Evolutionary conservation across 164 flowering plant genomes (phyloP).

Genomic region (Pachysandra terminalis): DNA sequence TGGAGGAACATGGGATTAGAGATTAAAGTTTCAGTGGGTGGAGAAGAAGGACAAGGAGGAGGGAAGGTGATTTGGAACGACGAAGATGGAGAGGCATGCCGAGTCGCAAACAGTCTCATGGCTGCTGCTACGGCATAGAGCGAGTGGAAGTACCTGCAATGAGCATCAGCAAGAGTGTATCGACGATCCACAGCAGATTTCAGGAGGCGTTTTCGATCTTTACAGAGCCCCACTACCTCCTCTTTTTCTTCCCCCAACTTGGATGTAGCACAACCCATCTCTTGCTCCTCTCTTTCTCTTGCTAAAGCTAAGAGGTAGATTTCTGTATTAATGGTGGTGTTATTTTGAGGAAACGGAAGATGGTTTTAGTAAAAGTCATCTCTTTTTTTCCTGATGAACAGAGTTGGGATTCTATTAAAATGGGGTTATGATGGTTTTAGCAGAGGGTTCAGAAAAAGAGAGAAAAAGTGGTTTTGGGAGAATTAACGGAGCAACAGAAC

Average conservation of each 20-base stretch:
- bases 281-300: no score
- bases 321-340: slow-evolving; percentile 3
- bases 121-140: slow-evolving; percentile 47
- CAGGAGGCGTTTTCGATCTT: slow-evolving; percentile 41
- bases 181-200: slow-evolving; percentile 42
- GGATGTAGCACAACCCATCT: slow-evolving; percentile 40
- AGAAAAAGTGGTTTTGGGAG: no score
- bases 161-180: slow-evolving; percentile 44
- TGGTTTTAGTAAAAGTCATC: slow-evolving; percentile 3
- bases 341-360: not conserved
- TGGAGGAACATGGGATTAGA: slow-evolving; percentile 65
- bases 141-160: slow-evolving; percentile 42
- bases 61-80: slow-evolving; percentile 36
- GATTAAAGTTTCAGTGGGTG: slow-evolving; percentile 35
- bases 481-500: no score
- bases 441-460: no score
- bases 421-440: no score
- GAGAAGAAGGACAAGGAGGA: slow-evolving; percentile 20
- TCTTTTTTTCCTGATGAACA: no score
- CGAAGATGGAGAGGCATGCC: slow-evolving; percentile 42
- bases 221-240: slow-evolving; percentile 37
- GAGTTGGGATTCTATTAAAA: no score
- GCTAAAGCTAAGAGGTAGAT: no score
- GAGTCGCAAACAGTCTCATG: slow-evolving; percentile 37
- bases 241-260: slow-evolving; percentile 37